Percentiles rank a stretch among this genome's conserved stretches.
These are phyloP conservation scores for Psilocybe azurescens DNA, from an alignment of 768 basidiomycete genomes.

Conservation along the genomic window DNA sequence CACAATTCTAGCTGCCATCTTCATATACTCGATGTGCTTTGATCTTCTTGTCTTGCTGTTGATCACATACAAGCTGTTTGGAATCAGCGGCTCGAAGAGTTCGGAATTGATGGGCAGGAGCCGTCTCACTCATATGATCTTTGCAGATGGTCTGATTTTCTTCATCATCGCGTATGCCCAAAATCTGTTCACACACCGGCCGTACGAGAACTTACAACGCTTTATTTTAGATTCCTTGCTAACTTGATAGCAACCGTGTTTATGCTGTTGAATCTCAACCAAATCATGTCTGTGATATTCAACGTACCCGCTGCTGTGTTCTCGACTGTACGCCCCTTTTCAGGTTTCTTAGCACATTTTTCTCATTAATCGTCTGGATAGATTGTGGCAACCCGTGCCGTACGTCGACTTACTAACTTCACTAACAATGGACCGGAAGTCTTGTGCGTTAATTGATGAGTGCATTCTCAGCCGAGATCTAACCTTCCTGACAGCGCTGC, in stretches of 20 bases:
- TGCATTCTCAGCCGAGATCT: neutral
- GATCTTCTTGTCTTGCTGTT: conserved; percentile 65
- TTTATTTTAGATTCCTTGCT: conserved; percentile 43
- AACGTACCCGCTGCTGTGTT: conserved; percentile 67
- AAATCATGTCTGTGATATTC: conserved; percentile 70
- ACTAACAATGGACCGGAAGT: conserved; percentile 45
- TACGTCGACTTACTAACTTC: conserved; percentile 63
- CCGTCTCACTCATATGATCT: conserved; percentile 66
- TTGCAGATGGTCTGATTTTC: conserved; percentile 73
- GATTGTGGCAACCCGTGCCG: conserved; percentile 66
- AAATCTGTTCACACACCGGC: neutral
- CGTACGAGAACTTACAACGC: neutral
- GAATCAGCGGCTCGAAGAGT: conserved; percentile 24
- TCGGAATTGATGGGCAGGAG: conserved; percentile 35
- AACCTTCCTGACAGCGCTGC: conserved; percentile 22
- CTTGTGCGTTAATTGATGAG: conserved; percentile 40
- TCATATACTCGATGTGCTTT: conserved; percentile 80
- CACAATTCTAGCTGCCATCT: conserved; percentile 67
- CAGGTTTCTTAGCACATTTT: neutral
- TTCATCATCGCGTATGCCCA: conserved; percentile 72
- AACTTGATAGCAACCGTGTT: conserved; percentile 58
- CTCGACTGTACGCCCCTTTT: conserved; percentile 45
- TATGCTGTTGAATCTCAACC: conserved; percentile 69
- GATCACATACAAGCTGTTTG: conserved; percentile 62
- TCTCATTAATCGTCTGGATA: conserved; percentile 21